Evolutionary conservation across 805 yeast species (phyloP), one percentile per base, ranked within the genome.

Genomic region (Cyberlindnera petersonii): DNA sequence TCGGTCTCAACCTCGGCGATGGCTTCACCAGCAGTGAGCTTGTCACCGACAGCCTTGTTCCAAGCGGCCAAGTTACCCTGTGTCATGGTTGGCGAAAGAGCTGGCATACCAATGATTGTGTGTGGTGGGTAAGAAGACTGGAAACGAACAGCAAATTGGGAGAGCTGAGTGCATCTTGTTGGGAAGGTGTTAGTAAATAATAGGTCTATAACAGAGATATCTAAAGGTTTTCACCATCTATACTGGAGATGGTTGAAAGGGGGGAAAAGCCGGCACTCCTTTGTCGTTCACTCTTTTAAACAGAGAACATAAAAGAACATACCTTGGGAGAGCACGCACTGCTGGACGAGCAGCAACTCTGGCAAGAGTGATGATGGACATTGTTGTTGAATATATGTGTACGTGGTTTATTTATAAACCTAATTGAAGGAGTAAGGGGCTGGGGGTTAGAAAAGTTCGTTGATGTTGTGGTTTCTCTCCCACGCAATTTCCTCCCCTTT

Each of bases 31-130:
- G 97, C 93, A 22, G 74, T 57, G 50, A 93, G 77, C 63, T 77
- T 67, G 62, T 93, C 98, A 58, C 98, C 98, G 26, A 81, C 86
- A 31, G 75, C 65, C 71, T 89, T 93, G 61, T 79, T 75, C 98
- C 98, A 93, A 43, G 77, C 71, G 27, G 91, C 91, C 49, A 93
- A 71, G 64, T 79, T 82, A 61, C 98, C 98, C 60, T 86, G 91
- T 46, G 96, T 85, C 99, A 93, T 93, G 39, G 99, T 93, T 50
- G 99, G 98, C n/a, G 98, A 91, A 56, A 93, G 72, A 9, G 99
- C 98, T 34, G 98, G 99, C 98, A 93, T 93, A 62, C 82, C 82
- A 55, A 93, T 87, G 58, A 93, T 80, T 44, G 84, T 78, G 66
- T 93, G 97, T 16, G 79, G 65, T 24, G 96, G 96, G 67, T 77